Percentiles rank a stretch among this genome's conserved stretches.
These are phyloP conservation scores for Mycosphaerella sp. DNA, from an alignment of 2,329 filamentous ascomycete genomes.

Conservation along the genomic window DNA sequence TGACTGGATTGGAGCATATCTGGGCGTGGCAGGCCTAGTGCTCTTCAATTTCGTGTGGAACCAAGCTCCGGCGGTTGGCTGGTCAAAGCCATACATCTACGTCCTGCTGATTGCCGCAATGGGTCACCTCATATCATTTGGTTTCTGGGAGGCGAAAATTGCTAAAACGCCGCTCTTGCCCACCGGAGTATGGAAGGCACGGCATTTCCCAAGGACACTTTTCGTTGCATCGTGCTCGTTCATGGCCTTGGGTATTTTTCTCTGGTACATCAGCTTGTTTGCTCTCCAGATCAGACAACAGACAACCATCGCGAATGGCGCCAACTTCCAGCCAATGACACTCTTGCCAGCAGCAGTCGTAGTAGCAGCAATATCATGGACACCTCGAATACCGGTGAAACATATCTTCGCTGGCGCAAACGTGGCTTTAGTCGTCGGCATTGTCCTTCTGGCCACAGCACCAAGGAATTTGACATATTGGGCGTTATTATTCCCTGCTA, in stretches of 20 bases:
- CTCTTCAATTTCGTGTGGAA: constrained; percentile 13
- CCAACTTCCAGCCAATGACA: constrained; percentile 6
- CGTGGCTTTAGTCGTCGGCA: constrained; percentile 1
- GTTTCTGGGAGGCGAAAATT: constrained; percentile 11
- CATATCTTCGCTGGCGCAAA: constrained; percentile 6
- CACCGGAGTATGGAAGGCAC: neutral
- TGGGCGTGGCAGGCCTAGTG: constrained; percentile 7
- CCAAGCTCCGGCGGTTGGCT: constrained; percentile 11
- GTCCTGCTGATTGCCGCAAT: constrained; percentile 3
- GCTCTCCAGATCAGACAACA: constrained; percentile 3
- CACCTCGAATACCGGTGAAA: neutral
- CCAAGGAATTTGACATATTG: constrained; percentile 10
- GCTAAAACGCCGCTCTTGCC: constrained; percentile 8
- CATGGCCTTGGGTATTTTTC: constrained; percentile 10
- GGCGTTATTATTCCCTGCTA: constrained; percentile 9
- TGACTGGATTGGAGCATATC: constrained; percentile 7
- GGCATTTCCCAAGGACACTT: neutral
- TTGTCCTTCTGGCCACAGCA: constrained; percentile 7
- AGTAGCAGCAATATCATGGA: neutral
- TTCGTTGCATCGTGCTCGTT: constrained; percentile 3
- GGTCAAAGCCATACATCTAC: constrained; percentile 11
- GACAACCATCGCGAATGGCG: constrained; percentile 2
- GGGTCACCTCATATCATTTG: constrained; percentile 6
- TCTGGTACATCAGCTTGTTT: constrained; percentile 8
- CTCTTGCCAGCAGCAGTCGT: neutral